Evolutionary conservation across 202 grass and related monocot species (phyloP).

Genomic region (Saccharum hybrid): DNA sequence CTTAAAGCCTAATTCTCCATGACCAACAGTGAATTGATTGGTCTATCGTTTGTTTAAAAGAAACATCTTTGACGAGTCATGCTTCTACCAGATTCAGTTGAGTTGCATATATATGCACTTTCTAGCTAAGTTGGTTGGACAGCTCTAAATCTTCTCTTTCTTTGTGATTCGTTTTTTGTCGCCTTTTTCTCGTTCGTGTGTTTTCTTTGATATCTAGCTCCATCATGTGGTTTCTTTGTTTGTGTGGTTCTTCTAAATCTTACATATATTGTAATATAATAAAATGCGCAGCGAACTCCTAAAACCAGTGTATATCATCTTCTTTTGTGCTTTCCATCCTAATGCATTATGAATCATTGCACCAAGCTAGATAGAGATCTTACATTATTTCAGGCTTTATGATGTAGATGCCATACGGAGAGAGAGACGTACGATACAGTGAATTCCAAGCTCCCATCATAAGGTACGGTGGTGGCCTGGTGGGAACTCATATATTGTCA

Average conservation of each 20-base stretch:
- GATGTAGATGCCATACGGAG: constrained; percentile 55
- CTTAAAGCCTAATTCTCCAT: constrained; percentile 3
- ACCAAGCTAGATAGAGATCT: neutral
- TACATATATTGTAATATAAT: neutral
- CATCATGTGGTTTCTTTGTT: constrained; percentile 5
- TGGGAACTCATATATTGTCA: neutral
- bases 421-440: constrained; percentile 51
- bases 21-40: constrained; percentile 8
- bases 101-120: constrained; percentile 12
- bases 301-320: neutral
- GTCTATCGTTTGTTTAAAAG: neutral
- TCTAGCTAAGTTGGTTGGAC: neutral
- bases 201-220: neutral
- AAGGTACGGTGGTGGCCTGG: constrained; percentile 35
- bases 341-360: constrained; percentile 2
- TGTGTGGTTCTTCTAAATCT: neutral
- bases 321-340: neutral
- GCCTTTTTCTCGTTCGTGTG: neutral
- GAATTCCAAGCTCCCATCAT: constrained; percentile 54
- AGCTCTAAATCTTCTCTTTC: neutral
- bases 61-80: neutral
- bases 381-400: constrained; percentile 30
- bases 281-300: constrained; percentile 1
- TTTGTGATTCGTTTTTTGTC: neutral
- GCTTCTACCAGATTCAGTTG: neutral